Evolutionary conservation across 2,329 filamentous ascomycete genomes (phyloP).

Genomic region (Cercospora canescens): DNA sequence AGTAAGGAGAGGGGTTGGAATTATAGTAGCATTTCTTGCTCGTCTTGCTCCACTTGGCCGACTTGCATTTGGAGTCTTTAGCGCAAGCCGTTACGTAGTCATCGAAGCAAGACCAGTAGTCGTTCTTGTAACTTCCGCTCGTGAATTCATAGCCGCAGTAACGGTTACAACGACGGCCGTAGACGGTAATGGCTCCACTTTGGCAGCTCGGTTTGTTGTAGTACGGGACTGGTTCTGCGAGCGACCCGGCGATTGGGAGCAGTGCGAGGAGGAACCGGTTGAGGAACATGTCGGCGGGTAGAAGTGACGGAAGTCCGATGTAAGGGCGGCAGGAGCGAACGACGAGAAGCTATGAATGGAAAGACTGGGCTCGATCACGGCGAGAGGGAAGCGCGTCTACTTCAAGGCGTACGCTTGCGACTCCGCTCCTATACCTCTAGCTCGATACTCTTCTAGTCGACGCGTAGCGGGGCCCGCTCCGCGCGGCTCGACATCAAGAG

Average conservation of each 20-base stretch:
- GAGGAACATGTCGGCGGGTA: background rate
- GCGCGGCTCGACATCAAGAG: background rate
- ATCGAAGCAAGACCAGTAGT: background rate
- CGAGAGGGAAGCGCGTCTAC: background rate
- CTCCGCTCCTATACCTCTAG: background rate
- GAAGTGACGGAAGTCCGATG: background rate
- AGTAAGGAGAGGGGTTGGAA: background rate
- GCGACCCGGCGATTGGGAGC: background rate
- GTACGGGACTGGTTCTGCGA: background rate
- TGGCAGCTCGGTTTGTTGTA: background rate
- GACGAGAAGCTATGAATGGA: background rate
- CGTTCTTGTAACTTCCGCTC: constrained; percentile 10
- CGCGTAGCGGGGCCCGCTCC: background rate
- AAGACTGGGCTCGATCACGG: background rate
- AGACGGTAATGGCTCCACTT: background rate
- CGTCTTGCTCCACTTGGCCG: background rate
- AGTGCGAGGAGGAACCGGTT: background rate
- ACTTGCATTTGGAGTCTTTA: background rate
- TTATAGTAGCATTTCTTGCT: constrained; percentile 9
- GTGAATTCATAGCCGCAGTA: constrained; percentile 10
- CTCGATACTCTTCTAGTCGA: background rate
- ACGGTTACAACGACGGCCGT: background rate
- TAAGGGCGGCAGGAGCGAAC: background rate
- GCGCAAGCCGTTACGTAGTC: constrained; percentile 2
- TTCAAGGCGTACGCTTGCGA: background rate